Evolutionary conservation across 2,329 filamentous ascomycete genomes (phyloP).

Genomic region (Dactylellina drechsleri): DNA sequence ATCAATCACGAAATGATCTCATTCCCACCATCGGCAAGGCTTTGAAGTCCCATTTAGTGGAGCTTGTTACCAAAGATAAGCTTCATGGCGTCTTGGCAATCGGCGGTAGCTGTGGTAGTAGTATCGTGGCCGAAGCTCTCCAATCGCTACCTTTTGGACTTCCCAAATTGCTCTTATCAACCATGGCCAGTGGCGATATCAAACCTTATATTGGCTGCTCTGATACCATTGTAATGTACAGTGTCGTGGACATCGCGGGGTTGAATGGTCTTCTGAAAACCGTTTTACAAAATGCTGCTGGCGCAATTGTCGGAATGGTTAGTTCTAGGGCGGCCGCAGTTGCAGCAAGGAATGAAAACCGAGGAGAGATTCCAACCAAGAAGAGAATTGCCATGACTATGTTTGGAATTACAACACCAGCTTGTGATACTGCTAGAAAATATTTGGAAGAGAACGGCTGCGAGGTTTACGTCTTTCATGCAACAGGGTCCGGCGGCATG

Average conservation of each 20-base stretch:
- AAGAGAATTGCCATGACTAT: conserved; percentile 74
- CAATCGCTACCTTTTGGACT: conserved; percentile 72
- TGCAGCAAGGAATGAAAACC: neutral
- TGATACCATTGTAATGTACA: conserved; percentile 77
- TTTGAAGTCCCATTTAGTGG: conserved; percentile 6
- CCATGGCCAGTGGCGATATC: conserved; percentile 74
- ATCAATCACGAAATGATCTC: conserved; percentile 23
- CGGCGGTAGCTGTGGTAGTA: conserved; percentile 73
- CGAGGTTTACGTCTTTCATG: conserved; percentile 73
- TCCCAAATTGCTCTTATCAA: conserved; percentile 76
- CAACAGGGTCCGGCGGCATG: conserved; percentile 74
- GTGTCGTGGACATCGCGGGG: conserved; percentile 76
- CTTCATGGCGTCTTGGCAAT: conserved; percentile 71
- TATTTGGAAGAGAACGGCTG: conserved; percentile 64
- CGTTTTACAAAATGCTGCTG: conserved; percentile 72
- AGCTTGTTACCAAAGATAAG: conserved; percentile 12
- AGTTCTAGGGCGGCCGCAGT: neutral
- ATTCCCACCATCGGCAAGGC: conserved; percentile 20
- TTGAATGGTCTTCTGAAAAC: conserved; percentile 69
- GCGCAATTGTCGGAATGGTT: conserved; percentile 69
- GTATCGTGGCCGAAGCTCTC: conserved; percentile 71
- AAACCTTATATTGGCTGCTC: conserved; percentile 73
- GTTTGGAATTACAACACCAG: conserved; percentile 78
- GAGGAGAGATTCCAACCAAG: conserved; percentile 61
- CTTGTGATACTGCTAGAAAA: conserved; percentile 68